Evolutionary conservation across 805 yeast species (phyloP), one percentile per base, ranked within the genome.

Genomic region (Osmozyma mogii): DNA sequence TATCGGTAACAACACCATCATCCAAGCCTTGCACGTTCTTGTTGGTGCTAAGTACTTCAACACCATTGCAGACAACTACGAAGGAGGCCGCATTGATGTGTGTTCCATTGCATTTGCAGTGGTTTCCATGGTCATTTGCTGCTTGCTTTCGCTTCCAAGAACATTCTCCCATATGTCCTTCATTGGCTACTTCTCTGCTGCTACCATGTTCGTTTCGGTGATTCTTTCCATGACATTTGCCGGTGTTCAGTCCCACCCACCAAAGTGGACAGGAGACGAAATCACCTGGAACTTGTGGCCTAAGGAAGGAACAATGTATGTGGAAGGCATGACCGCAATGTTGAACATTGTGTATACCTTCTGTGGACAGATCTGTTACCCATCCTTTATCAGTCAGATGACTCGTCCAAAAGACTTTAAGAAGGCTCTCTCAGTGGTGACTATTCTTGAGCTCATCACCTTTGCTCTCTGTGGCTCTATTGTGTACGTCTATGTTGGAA

Each of bases 351-450:
- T 72, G 15, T 74, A 73, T 49, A 72, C 80, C 1, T 73, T 74
- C 52, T 79, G 72, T 14, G 81, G 81, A 3, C 81, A 74, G 49
- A 69, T 74, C 48, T 70, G 75, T 4, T 74, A 73, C 38, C 80
- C 79, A 1, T 71, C 78, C 13, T 74, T 74, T 49, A 74, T 74
- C 34, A 58, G 72, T 9, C 76, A 74, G 42, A 74, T 74, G 81
- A 61, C 58, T 38, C 54, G 60, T 29, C 81, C 80, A 17, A 53
- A 54, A 26, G 80, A 74, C 29, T 74, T 74, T 57, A 67, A 61
- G 36, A 74, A 73, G 52, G 78, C 77, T 1, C 50, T 74, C 15
- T 61, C 61, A 37, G 52, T 68, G 3, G 79, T 73, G 24, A 70
- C 78, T 1, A 26, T 55, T 14, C 61, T 65, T 20, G 78, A 75